Conservation (phyloP, 352 stramenopile species). For the Phytopythium montanum region DNA sequence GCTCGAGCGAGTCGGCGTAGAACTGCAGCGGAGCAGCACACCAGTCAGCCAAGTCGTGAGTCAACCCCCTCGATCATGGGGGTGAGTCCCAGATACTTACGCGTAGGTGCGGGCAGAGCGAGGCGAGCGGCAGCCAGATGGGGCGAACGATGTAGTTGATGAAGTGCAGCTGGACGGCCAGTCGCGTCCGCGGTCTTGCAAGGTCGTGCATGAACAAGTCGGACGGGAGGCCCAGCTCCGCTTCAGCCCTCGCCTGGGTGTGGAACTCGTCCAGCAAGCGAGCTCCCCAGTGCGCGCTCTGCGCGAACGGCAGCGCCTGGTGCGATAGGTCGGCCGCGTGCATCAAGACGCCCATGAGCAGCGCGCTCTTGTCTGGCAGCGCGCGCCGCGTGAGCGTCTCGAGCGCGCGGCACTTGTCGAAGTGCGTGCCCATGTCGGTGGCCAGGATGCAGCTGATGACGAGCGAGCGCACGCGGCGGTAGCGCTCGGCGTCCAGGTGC, state of each 20-base stretch:
- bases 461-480: conserved; percentile 42
- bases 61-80: no score
- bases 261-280: conserved; percentile 71
- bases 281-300: conserved; percentile 53
- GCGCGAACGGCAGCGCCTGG: conserved; percentile 50
- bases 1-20: conserved; percentile 52
- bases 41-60: no score
- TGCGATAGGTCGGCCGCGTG: conserved; percentile 68
- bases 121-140: conserved; percentile 50
- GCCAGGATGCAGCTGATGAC: conserved; percentile 67
- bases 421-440: conserved; percentile 77
- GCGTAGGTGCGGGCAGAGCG: conserved; percentile 42
- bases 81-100: no score
- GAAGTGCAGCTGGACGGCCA: conserved; percentile 76
- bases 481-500: conserved; percentile 36
- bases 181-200: conserved; percentile 45
- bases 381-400: conserved; percentile 53
- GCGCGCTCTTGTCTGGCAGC: conserved; percentile 42
- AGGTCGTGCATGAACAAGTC: conserved; percentile 76
- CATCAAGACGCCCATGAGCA: conserved; percentile 43
- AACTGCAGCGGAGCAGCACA: conserved; percentile 60
- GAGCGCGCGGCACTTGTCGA: conserved; percentile 59
- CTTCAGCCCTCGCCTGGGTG: conserved; percentile 60
- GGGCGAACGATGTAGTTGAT: conserved; percentile 72
- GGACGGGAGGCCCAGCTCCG: conserved; percentile 48